These are phyloP conservation scores for Ogataea ramenticola DNA, from an alignment of 805 yeast genomes.

Conservation along the genomic window DNA sequence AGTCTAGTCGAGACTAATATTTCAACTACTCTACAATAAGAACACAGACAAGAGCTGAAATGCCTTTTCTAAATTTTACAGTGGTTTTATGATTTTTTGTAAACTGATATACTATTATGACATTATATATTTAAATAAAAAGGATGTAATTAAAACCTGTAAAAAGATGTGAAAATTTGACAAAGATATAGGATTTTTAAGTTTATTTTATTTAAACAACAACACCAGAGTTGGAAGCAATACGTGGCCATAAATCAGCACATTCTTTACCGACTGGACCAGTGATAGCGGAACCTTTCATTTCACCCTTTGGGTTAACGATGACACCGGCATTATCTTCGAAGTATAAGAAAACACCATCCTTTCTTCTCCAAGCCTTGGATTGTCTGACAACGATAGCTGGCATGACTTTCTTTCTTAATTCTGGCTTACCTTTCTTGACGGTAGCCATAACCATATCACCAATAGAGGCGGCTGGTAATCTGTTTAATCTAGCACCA, in stretches of 20 bases:
- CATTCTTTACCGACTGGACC: slow-evolving; percentile 99
- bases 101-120: slow-evolving; percentile 12
- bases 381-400: slow-evolving; percentile 99
- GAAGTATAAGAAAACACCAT: slow-evolving; percentile 98
- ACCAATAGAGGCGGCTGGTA: slow-evolving; percentile 99
- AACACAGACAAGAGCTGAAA: too few species aligned
- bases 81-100: neutral
- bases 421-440: slow-evolving; percentile 99
- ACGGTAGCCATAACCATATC: slow-evolving; percentile 99
- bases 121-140: slow-evolving; percentile 19
- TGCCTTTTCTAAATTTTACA: neutral
- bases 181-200: slow-evolving; percentile 3
- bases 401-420: slow-evolving; percentile 99
- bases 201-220: slow-evolving; percentile 68
- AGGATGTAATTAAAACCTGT: slow-evolving; percentile 11
- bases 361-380: slow-evolving; percentile 99
- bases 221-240: slow-evolving; percentile 99
- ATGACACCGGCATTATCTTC: slow-evolving; percentile 99
- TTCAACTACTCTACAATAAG: too few species aligned
- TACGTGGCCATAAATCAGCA: slow-evolving; percentile 99
- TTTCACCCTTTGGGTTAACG: slow-evolving; percentile 99
- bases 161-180: slow-evolving; percentile 6
- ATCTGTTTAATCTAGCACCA: slow-evolving; percentile 99
- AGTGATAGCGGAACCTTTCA: slow-evolving; percentile 99
- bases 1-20: too few species aligned